These are phyloP conservation scores for Claviceps fusiformis DNA, from an alignment of 2,329 filamentous ascomycete genomes.

Conservation along the genomic window DNA sequence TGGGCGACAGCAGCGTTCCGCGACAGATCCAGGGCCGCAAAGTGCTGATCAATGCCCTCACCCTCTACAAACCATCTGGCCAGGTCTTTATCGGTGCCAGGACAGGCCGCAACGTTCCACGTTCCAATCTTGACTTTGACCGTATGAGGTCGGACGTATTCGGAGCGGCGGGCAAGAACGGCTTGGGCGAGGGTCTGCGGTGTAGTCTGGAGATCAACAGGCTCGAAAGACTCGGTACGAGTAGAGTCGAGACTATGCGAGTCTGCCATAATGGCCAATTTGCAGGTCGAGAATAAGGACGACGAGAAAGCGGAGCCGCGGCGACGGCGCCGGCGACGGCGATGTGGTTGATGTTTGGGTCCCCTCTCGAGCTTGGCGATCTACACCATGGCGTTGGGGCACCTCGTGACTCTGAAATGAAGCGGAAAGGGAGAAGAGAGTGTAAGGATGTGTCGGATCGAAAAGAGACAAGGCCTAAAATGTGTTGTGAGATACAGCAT, in stretches of 20 bases:
- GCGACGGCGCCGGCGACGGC: conserved; percentile 9
- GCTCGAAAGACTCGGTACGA: conserved; percentile 24
- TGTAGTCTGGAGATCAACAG: conserved; percentile 29
- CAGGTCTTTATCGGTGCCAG: conserved; percentile 77
- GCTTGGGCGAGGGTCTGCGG: conserved; percentile 48
- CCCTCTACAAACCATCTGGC: conserved; percentile 77
- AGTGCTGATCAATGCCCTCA: conserved; percentile 50
- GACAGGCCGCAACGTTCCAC: conserved; percentile 85
- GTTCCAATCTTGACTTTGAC: conserved; percentile 82
- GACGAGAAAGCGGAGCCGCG: conserved; percentile 10
- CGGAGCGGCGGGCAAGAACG: conserved; percentile 58
- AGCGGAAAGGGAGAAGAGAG: background rate
- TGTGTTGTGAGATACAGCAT: background rate
- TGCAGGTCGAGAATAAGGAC: conserved; percentile 1
- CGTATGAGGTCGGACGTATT: conserved; percentile 63
- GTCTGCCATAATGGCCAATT: conserved; percentile 12
- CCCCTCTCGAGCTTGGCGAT: conserved; percentile 10
- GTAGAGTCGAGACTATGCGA: conserved; percentile 17
- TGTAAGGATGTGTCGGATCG: background rate
- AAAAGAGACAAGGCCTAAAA: background rate
- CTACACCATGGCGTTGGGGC: conserved; percentile 21
- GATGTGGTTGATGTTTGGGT: conserved; percentile 11
- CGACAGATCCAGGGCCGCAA: conserved; percentile 41
- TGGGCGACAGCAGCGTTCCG: conserved; percentile 24
- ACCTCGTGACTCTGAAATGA: background rate